Evolutionary conservation across 495 filamentous ascomycete species (phyloP), one percentile per base, ranked within the genome.

Genomic region (Evernia prunastri): DNA sequence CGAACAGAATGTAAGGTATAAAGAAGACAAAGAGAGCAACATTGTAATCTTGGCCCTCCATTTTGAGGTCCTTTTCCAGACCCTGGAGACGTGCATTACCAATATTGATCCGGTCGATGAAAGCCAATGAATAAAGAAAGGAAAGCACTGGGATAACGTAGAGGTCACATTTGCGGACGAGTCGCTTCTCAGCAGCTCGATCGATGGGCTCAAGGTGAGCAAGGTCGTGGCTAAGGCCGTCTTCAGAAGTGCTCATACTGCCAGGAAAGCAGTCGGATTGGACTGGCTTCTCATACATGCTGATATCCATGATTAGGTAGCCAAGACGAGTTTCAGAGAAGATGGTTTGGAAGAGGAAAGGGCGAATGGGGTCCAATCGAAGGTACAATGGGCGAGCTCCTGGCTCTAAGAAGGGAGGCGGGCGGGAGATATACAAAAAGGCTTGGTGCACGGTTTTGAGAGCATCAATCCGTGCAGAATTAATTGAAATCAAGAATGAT

Each of bases 21-120:
- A 88, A 89, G 73, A 86, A 88, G 18, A 87, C 78, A 58, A 84
- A 81, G 1, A 87, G 76, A 23, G 85, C 84, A 53, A 87, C 75
- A 64, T 87, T 88, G 40, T 79, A 86, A 71, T 82, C 75, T 62
- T 81, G 76, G 13, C 80, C 81, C 15, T 66, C 68, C 72, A 89
- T 80, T 25, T 79, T 65, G n/a, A 88, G 76, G 49, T 88, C 86
- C 18, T 76, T 71, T 20, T 81, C 78, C 33, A 89, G 74, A 12
- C 85, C 85, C 66, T 85, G 80, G 57, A 88, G 80, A 39, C 77
- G 72, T 10, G 85, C 85, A 72, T 88, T 87, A 61, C 84, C 82
- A 58, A 87, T 84, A 66, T 86, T 87, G 71, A 81, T 81, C 20
- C 84, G 63, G 63, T 77, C 77, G 35, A 78, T 68, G 59, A 79